These are phyloP conservation scores for Dryas alaskensis DNA, from an alignment of 306 rosid genomes.

Conservation along the genomic window DNA sequence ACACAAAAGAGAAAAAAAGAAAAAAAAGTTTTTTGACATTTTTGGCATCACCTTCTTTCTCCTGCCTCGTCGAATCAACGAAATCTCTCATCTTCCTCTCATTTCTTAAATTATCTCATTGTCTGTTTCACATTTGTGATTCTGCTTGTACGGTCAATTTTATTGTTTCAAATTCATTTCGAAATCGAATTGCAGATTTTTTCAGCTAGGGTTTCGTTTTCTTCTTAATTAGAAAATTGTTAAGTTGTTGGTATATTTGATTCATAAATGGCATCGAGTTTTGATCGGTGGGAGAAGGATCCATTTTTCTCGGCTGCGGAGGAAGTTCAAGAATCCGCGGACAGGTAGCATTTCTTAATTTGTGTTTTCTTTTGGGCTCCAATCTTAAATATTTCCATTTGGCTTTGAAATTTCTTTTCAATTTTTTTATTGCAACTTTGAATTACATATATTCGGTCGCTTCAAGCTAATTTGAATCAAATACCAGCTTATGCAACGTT, in stretches of 20 bases:
- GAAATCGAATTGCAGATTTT: not conserved
- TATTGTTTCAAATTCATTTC: not conserved
- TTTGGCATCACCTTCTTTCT: not conserved
- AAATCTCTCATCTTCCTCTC: not conserved
- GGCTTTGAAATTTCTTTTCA: not conserved
- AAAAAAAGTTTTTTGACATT: not conserved
- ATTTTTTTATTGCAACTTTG: not conserved
- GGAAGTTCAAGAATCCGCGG: conserved; percentile 96
- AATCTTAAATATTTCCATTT: not conserved
- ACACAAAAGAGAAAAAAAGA: not conserved
- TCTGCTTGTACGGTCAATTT: not conserved
- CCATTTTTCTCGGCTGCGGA: conserved; percentile 91
- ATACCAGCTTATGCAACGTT: not conserved
- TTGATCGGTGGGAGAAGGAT: conserved; percentile 97
- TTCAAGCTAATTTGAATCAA: not conserved
- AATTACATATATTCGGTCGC: not conserved
- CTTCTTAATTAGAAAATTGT: not conserved
- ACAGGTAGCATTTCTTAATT: conserved; percentile 50
- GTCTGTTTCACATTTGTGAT: not conserved
- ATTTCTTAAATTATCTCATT: not conserved
- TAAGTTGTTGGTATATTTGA: not conserved
- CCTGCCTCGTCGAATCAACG: not conserved
- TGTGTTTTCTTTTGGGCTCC: not conserved
- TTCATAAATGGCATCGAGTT: conserved; percentile 67
- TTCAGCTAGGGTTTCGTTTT: not conserved